These are phyloP conservation scores for Aspergillus japonicus DNA, from an alignment of 2,329 filamentous ascomycete genomes.

Conservation along the genomic window DNA sequence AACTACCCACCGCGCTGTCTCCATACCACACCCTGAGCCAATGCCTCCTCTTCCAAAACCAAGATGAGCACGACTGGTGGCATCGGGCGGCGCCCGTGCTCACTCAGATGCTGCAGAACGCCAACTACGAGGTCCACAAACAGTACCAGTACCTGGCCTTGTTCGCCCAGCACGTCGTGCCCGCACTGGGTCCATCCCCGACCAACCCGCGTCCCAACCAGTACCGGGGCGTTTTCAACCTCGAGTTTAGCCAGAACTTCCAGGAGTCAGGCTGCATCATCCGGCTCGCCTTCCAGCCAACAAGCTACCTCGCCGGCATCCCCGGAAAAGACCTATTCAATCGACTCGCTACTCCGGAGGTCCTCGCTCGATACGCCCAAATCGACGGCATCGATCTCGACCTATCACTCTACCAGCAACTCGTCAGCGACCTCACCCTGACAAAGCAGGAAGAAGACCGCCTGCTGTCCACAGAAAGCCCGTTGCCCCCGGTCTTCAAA, in stretches of 20 bases:
- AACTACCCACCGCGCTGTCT: background rate
- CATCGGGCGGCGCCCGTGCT: background rate
- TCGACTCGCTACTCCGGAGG: background rate
- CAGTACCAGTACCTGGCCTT: conserved; percentile 3
- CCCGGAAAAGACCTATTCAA: background rate
- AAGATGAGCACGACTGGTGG: background rate
- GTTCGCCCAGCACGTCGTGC: background rate
- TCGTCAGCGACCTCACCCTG: background rate
- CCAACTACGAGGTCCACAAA: background rate
- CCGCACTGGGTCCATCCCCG: background rate
- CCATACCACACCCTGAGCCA: background rate
- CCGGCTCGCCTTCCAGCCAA: background rate
- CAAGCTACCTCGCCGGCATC: background rate
- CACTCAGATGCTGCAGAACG: background rate
- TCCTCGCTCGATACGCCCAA: background rate
- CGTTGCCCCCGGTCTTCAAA: background rate
- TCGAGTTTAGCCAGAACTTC: conserved; percentile 1
- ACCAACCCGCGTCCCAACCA: background rate
- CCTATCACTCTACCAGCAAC: background rate
- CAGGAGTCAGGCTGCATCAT: background rate
- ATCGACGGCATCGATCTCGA: background rate
- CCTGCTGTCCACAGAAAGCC: background rate
- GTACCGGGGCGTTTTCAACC: background rate
- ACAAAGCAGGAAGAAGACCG: background rate
- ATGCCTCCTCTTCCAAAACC: background rate